These are phyloP conservation scores for Nephelium lappaceum DNA, from an alignment of 345 rosid genomes.

Conservation along the genomic window DNA sequence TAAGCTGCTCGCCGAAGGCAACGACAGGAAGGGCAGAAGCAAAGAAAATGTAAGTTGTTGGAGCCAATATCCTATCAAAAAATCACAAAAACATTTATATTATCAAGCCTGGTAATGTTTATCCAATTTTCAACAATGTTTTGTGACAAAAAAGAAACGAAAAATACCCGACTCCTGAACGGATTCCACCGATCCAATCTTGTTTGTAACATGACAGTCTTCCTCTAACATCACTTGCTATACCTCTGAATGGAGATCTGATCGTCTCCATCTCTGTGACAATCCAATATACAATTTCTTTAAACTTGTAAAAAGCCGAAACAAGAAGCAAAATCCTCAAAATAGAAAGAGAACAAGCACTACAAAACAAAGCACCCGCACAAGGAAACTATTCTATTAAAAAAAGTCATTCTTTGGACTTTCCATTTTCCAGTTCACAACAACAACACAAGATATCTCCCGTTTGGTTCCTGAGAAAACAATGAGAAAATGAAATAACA, in stretches of 20 bases:
- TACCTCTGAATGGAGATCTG: conserved; percentile 53
- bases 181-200: conserved; percentile 63
- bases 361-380: background rate
- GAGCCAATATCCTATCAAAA: conserved; percentile 64
- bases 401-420: background rate
- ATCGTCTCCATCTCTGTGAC: conserved; percentile 42
- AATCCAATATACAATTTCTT: background rate
- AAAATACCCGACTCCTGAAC: conserved; percentile 54
- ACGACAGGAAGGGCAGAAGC: conserved; percentile 89
- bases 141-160: background rate
- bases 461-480: conserved; percentile 7
- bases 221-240: conserved; percentile 53
- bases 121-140: background rate
- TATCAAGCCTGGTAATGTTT: background rate
- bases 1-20: conserved; percentile 84
- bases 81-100: background rate
- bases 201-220: conserved; percentile 65
- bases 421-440: background rate
- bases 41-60: conserved; percentile 80
- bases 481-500: background rate
- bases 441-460: background rate
- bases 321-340: background rate
- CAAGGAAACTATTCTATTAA: background rate
- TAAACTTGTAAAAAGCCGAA: too few species aligned
- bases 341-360: background rate